phyloP scores from a whole-genome alignment of 805 yeast species.

The Suhomyces prunicola region DNA sequence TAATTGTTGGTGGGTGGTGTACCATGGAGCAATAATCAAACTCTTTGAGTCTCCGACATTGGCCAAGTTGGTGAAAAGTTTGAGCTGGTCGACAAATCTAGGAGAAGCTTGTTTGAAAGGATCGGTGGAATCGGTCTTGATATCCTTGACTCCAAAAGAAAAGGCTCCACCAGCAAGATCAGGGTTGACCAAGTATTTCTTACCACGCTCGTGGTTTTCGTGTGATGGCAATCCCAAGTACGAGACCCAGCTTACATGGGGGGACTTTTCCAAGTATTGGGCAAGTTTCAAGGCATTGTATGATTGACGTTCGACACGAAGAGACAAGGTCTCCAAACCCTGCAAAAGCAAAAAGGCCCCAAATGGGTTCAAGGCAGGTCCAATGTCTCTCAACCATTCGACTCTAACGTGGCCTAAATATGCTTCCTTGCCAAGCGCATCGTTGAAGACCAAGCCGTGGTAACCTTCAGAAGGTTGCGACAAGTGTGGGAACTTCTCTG shows the following conservation, averaged over 20 bases:
- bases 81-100: conserved; percentile 75
- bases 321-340: conserved; percentile 91
- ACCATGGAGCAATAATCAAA: conserved; percentile 92
- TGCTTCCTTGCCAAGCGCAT: conserved; percentile 77
- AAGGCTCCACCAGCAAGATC: conserved; percentile 78
- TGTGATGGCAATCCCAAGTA: conserved; percentile 86
- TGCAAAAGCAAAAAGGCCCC: conserved; percentile 81
- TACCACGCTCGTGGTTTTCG: conserved; percentile 75
- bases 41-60: conserved; percentile 97
- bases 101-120: conserved; percentile 77
- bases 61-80: conserved; percentile 88
- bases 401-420: conserved; percentile 77
- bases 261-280: conserved; percentile 64
- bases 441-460: conserved; percentile 82
- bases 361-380: conserved; percentile 86
- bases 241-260: conserved; percentile 83
- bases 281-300: conserved; percentile 80
- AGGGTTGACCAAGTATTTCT: conserved; percentile 63
- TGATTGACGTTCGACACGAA: conserved; percentile 92
- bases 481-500: conserved; percentile 87
- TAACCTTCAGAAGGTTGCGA: conserved; percentile 90
- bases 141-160: conserved; percentile 82
- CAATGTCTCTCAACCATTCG: conserved; percentile 87
- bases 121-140: conserved; percentile 38
- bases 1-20: conserved; percentile 93